Conservation (phyloP, 495 filamentous ascomycete genomes). For the Staphylotrichum longicolle region DNA sequence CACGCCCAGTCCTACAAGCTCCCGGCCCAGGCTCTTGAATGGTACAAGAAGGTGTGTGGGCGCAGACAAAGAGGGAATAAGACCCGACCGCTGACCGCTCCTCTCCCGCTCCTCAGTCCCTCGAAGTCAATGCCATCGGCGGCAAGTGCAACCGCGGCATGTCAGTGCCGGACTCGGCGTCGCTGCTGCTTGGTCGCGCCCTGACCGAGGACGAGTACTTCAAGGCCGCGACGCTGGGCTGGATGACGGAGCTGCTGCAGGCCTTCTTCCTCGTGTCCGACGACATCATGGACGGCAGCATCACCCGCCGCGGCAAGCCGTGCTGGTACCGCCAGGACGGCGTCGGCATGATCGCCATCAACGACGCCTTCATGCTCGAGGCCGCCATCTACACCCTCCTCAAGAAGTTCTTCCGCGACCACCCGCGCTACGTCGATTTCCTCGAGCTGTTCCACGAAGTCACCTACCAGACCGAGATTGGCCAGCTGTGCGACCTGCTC, state of each 20-base stretch:
- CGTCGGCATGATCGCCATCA: constrained; percentile 94
- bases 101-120: constrained; percentile 50
- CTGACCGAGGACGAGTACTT: constrained; percentile 80
- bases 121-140: constrained; percentile 82
- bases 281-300: constrained; percentile 95
- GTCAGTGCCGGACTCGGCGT: constrained; percentile 88
- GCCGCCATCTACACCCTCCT: constrained; percentile 83
- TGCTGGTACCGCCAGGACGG: constrained; percentile 91
- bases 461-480: constrained; percentile 89
- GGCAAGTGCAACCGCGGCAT: constrained; percentile 99
- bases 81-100: constrained; percentile 10
- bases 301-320: constrained; percentile 86
- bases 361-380: constrained; percentile 97
- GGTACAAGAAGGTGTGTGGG: constrained; percentile 73
- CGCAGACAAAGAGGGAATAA: no score
- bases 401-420: constrained; percentile 85
- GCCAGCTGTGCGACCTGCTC: constrained; percentile 89
- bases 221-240: constrained; percentile 79
- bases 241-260: constrained; percentile 96
- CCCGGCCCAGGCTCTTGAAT: constrained; percentile 76
- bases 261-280: constrained; percentile 98
- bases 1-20: constrained; percentile 77
- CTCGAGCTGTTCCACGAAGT: constrained; percentile 95
- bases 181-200: constrained; percentile 69
- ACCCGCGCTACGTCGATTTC: constrained; percentile 83